Evolutionary conservation across 2,329 filamentous ascomycete genomes (phyloP).

Genomic region (Emericellopsis cladophorae): DNA sequence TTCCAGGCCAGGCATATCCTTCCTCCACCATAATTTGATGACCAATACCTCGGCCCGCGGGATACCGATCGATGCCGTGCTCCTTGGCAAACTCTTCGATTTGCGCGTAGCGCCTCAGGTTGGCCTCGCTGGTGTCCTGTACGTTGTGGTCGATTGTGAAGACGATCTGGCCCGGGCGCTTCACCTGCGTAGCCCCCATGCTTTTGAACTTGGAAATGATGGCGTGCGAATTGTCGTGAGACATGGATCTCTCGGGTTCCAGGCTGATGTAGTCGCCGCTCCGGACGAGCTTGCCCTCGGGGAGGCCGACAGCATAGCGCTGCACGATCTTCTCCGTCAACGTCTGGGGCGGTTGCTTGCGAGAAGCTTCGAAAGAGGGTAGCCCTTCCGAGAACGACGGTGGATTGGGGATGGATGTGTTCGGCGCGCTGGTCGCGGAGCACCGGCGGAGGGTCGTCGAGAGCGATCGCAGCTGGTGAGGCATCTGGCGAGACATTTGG

Average conservation of each 20-base stretch:
- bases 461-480: background rate
- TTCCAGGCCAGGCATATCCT: conserved; percentile 72
- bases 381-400: background rate
- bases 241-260: conserved; percentile 41
- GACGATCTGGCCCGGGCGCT: conserved; percentile 62
- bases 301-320: conserved; percentile 61
- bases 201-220: conserved; percentile 65
- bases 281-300: conserved; percentile 61
- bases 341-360: conserved; percentile 45
- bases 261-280: conserved; percentile 68
- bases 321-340: conserved; percentile 91
- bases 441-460: background rate
- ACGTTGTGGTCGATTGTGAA: conserved; percentile 84
- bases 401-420: background rate
- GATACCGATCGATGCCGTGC: conserved; percentile 69
- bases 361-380: background rate
- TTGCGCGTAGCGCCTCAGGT: conserved; percentile 69
- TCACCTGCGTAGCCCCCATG: conserved; percentile 61
- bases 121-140: conserved; percentile 66
- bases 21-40: conserved; percentile 83
- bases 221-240: conserved; percentile 74
- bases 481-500: background rate
- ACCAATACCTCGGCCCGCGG: conserved; percentile 68
- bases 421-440: background rate
- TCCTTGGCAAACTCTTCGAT: conserved; percentile 73